Evolutionary conservation across 2,329 filamentous ascomycete genomes (phyloP), one percentile per base, ranked within the genome.

Genomic region (Cyphellophora attinorum): DNA sequence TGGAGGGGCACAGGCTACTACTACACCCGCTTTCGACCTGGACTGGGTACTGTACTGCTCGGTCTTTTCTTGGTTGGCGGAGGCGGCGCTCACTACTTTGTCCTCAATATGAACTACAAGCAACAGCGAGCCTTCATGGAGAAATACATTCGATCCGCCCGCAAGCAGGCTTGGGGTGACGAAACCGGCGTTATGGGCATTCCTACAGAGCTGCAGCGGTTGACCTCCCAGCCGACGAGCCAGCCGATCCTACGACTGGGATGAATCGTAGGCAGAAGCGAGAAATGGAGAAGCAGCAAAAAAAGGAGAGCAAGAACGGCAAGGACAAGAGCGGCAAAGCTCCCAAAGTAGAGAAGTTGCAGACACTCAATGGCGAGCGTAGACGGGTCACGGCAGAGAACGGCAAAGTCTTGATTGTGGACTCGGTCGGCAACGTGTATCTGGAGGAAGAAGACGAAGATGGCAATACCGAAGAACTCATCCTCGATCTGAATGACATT

Each of bases 1-100:
- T 98, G 91, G 91, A 88, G 89, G 65, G 91, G 91, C 39, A 95
- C 89, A 29, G 89, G 91, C 43, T 98, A 98, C 72, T 98, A 96
- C 72, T 98, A 98, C 67, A 79, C 78, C 51, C 79, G 91, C 38
- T 95, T 89, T 71, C 76, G 91, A 13, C 91, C 91, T 2, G 91
- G 91, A 6, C 67, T 96, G 29, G 85, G 85, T 39, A 83, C 83
- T 11, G 91, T 94, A 29, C 60, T 96, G 33, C 41, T 80, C 16
- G 88, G 89, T 31, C 64, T 93, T 27, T 85, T 96, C 59, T 57
- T 94, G 43, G 74, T 85, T 34, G 75, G 82, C 33, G 89, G 88
- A 38, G 91, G 91, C 44, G 83, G 68, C 18, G 79, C 83, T 23
- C 91, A 98, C 64, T 98, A 95, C 62, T 66, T 84, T 32, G 80